These are phyloP conservation scores for Globisporangium parvum DNA, from an alignment of 352 stramenopile species.

Conservation along the genomic window DNA sequence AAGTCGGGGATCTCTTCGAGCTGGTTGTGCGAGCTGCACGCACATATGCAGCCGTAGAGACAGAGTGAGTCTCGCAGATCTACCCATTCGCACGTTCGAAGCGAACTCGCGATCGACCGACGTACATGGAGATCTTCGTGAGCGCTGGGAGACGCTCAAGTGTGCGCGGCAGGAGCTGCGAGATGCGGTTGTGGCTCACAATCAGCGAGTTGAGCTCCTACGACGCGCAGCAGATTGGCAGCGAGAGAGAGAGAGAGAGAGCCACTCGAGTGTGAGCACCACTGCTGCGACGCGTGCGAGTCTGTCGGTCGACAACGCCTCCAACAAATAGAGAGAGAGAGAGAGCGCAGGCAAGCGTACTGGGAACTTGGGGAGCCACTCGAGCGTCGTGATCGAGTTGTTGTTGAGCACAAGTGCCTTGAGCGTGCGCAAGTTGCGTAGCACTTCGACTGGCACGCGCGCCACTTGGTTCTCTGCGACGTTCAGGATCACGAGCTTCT, in stretches of 20 bases:
- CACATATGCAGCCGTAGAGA: background rate
- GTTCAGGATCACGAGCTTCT: conserved; percentile 81
- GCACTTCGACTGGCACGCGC: conserved; percentile 59
- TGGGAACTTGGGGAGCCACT: conserved; percentile 74
- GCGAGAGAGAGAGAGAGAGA: background rate
- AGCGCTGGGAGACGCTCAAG: conserved; percentile 64
- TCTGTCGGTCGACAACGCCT: background rate
- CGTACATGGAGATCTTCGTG: conserved; percentile 84
- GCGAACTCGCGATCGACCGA: too few species aligned
- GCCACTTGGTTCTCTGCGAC: conserved; percentile 67
- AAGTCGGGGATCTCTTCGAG: conserved; percentile 70
- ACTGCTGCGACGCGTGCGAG: too few species aligned
- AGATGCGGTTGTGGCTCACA: conserved; percentile 80
- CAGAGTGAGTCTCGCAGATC: background rate
- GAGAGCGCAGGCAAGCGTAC: conserved; percentile 12
- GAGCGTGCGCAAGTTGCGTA: conserved; percentile 60
- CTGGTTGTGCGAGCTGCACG: conserved; percentile 67
- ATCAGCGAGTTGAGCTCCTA: conserved; percentile 82
- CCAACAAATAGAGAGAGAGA: background rate
- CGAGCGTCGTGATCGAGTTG: conserved; percentile 76
- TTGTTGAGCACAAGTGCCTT: conserved; percentile 85
- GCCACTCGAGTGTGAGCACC: background rate
- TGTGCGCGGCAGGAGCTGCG: conserved; percentile 47
- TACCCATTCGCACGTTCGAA: too few species aligned
- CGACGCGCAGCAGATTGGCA: background rate